Conservation (phyloP, 2,329 filamentous ascomycete genomes). For the Penicillium sp. region DNA sequence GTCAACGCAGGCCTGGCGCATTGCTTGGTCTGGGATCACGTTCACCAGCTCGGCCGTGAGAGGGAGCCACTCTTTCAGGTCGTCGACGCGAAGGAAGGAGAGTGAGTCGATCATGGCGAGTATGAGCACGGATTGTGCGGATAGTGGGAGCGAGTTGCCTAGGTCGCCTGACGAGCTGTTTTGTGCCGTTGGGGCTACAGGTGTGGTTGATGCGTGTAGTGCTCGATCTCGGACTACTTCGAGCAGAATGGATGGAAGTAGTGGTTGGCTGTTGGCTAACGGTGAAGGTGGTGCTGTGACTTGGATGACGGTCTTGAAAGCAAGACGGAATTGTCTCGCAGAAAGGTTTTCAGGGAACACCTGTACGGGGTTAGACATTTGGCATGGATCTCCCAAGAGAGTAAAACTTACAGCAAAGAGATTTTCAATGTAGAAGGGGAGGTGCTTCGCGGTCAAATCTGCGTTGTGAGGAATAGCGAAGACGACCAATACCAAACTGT, state of each 20-base stretch:
- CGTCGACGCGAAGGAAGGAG: constrained; percentile 63
- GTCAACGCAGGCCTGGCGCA: constrained; percentile 62
- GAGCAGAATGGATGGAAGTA: constrained; percentile 73
- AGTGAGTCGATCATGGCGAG: constrained; percentile 76
- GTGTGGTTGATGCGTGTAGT: constrained; percentile 50
- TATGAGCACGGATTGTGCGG: constrained; percentile 72
- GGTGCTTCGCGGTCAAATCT: constrained; percentile 62
- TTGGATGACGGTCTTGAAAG: constrained; percentile 78
- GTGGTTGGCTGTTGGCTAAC: constrained; percentile 66
- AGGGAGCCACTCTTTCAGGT: constrained; percentile 77
- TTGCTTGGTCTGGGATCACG: constrained; percentile 55
- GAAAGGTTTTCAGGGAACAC: constrained; percentile 77
- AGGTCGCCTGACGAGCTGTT: constrained; percentile 32
- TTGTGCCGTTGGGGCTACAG: constrained; percentile 39
- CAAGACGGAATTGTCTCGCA: constrained; percentile 78
- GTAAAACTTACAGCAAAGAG: constrained; percentile 57
- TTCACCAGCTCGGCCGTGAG: constrained; percentile 65
- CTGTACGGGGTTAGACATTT: constrained; percentile 15
- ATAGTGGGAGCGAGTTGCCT: constrained; percentile 41
- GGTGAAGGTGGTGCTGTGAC: constrained; percentile 75
- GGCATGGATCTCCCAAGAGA: background rate
- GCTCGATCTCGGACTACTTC: constrained; percentile 71
- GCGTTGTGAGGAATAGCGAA: constrained; percentile 76
- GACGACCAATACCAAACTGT: constrained; percentile 74
- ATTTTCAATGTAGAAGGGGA: constrained; percentile 78